These are phyloP conservation scores for Nitzschia sp. DNA, from an alignment of 108 stramenopile genomes.

Conservation along the genomic window DNA sequence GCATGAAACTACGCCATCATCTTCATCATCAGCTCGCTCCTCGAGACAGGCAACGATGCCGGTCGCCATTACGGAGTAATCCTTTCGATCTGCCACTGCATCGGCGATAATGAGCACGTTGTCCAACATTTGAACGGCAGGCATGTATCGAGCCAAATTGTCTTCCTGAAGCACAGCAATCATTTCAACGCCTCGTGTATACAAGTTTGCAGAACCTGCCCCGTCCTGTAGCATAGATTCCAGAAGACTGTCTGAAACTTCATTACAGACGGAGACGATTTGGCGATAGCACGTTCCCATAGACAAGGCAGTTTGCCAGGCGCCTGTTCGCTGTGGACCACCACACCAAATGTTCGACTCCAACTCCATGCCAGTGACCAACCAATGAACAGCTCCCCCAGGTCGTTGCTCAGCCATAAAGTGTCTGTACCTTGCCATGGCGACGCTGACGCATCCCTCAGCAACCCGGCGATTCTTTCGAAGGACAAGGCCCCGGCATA, in stretches of 20 bases:
- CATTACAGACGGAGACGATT: conserved; percentile 21
- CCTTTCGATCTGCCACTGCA: conserved; percentile 45
- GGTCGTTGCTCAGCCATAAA: conserved; percentile 31
- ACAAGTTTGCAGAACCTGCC: conserved; percentile 14
- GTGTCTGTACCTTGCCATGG: conserved; percentile 54
- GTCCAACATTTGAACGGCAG: conserved; percentile 41
- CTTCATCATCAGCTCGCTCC: conserved; percentile 46
- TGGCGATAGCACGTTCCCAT: conserved; percentile 28
- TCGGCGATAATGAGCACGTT: conserved; percentile 46
- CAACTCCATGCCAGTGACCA: conserved; percentile 63
- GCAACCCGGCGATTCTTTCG: conserved; percentile 57
- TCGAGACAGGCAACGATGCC: conserved; percentile 64
- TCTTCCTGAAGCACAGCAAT: conserved; percentile 17
- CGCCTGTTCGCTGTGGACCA: conserved; percentile 26
- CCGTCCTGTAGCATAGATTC: conserved; percentile 35
- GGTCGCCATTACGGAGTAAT: conserved; percentile 46
- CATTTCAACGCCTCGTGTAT: conserved; percentile 28
- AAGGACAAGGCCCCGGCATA: conserved; percentile 47
- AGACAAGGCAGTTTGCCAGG: conserved; percentile 23
- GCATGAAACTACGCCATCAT: conserved; percentile 50
- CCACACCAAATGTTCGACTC: conserved; percentile 42
- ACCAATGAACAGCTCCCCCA: conserved; percentile 56
- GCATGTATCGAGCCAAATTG: conserved; percentile 23
- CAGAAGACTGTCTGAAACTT: conserved; percentile 28
- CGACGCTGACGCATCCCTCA: conserved; percentile 68